A percentile compares a stretch with the other conserved stretches of the same genome.
Conservation (phyloP, 2,329 filamentous ascomycete genomes). For the Pseudocercospora ulei region DNA sequence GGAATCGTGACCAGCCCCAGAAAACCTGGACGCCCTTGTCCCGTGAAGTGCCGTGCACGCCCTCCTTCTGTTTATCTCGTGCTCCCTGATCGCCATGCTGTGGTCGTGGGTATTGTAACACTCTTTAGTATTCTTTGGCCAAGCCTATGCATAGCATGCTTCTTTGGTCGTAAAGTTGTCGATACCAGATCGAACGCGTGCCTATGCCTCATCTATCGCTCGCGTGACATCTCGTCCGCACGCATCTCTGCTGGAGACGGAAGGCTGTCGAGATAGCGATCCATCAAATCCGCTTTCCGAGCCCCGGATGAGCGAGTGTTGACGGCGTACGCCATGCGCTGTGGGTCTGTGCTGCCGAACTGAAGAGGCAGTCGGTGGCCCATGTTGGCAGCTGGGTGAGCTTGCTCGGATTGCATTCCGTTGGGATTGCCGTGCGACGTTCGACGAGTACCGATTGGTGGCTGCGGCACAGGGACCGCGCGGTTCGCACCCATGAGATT, state of each 20-base stretch:
- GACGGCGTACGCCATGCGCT: not conserved
- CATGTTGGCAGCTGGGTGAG: not conserved
- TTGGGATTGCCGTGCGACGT: constrained; percentile 12
- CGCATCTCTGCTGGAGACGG: constrained; percentile 11
- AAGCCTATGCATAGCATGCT: not conserved
- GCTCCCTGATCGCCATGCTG: constrained; percentile 7
- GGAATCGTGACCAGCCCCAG: constrained; percentile 3
- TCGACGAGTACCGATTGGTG: constrained; percentile 19
- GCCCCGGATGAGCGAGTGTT: constrained; percentile 1
- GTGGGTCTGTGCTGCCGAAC: constrained; percentile 2
- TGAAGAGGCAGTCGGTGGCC: constrained; percentile 1
- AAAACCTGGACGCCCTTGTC: not conserved
- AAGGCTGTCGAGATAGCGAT: constrained; percentile 14
- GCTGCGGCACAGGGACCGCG: constrained; percentile 10
- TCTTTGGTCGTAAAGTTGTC: constrained; percentile 5
- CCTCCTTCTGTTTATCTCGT: not conserved
- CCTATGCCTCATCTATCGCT: not conserved
- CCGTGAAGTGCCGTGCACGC: not conserved
- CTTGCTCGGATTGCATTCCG: constrained; percentile 5
- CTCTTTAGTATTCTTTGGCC: not conserved
- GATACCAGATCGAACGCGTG: not conserved
- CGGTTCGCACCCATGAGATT: not conserved
- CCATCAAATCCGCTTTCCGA: constrained; percentile 13
- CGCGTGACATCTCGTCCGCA: constrained; percentile 17
- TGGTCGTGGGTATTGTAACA: constrained; percentile 4